Conservation (phyloP, 495 filamentous ascomycete genomes). For the Penicillium manginii region DNA sequence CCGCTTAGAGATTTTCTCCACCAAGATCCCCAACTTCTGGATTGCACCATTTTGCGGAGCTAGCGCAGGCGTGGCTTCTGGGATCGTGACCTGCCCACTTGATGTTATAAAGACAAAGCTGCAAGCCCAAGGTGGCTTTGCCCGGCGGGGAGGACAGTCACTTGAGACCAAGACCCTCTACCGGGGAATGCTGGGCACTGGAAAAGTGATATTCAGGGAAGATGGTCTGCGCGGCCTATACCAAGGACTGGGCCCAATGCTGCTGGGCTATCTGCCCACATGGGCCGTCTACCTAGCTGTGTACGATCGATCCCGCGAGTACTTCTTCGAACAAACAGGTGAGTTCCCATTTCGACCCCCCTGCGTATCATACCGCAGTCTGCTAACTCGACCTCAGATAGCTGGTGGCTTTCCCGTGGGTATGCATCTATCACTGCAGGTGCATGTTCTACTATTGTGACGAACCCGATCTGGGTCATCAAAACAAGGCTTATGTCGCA, state of each 20-base stretch:
- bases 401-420: slow-evolving; percentile 63
- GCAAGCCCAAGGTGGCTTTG: slow-evolving; percentile 89
- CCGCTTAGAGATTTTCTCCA: slow-evolving; percentile 58
- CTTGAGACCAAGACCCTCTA: slow-evolving; percentile 63
- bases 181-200: slow-evolving; percentile 84
- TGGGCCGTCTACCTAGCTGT: slow-evolving; percentile 98
- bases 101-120: slow-evolving; percentile 99
- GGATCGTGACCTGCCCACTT: slow-evolving; percentile 92
- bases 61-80: slow-evolving; percentile 85
- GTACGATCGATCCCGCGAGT: slow-evolving; percentile 84
- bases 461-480: slow-evolving; percentile 99
- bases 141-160: slow-evolving; percentile 46
- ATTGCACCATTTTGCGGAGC: slow-evolving; percentile 79
- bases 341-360: slow-evolving; percentile 29
- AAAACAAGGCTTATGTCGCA: slow-evolving; percentile 98
- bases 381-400: slow-evolving; percentile 43
- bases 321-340: slow-evolving; percentile 69
- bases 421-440: slow-evolving; percentile 88
- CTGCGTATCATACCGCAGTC: background rate
- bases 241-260: slow-evolving; percentile 88
- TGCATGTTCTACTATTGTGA: slow-evolving; percentile 87
- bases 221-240: slow-evolving; percentile 93
- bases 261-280: slow-evolving; percentile 92
- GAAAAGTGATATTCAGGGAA: slow-evolving; percentile 77
- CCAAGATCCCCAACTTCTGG: slow-evolving; percentile 52